Conservation (phyloP, 2,329 filamentous ascomycete species). For the Aspergillus unguis region DNA sequence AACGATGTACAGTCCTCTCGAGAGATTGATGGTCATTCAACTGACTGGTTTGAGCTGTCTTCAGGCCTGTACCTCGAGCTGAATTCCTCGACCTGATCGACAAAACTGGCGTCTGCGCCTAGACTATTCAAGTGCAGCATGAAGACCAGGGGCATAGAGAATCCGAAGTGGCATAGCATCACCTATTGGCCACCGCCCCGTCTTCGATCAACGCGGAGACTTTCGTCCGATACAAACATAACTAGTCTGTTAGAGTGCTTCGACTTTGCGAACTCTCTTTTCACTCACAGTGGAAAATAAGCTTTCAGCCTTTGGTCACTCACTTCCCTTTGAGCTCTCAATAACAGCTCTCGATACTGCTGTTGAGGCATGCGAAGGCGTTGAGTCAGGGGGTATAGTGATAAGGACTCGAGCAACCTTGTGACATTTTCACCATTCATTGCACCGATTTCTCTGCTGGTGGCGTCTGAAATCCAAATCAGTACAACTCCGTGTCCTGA, state of each 20-base stretch:
- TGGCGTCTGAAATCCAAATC: slow-evolving; percentile 35
- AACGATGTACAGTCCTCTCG: neutral
- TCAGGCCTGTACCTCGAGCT: neutral
- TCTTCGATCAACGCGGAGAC: slow-evolving; percentile 16
- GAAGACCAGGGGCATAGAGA: too few species aligned
- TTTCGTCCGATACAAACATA: slow-evolving; percentile 45
- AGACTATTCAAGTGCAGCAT: too few species aligned
- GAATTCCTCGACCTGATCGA: neutral
- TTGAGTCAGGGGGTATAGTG: slow-evolving; percentile 45
- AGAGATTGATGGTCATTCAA: neutral
- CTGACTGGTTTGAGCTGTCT: slow-evolving; percentile 2
- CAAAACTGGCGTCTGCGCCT: neutral
- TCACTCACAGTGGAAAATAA: slow-evolving; percentile 46
- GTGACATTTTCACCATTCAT: slow-evolving; percentile 38
- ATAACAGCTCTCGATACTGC: slow-evolving; percentile 37
- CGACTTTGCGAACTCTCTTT: neutral
- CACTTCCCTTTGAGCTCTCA: slow-evolving; percentile 38
- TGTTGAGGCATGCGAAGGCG: slow-evolving; percentile 40
- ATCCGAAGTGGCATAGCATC: neutral
- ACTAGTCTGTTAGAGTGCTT: slow-evolving; percentile 27
- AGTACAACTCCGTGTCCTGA: slow-evolving; percentile 12
- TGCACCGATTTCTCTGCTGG: slow-evolving; percentile 42
- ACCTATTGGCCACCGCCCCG: neutral
- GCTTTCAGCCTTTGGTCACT: slow-evolving; percentile 38
- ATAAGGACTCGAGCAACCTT: slow-evolving; percentile 39